These are phyloP conservation scores for Penicillium sp. DNA, from an alignment of 2,329 filamentous ascomycete species.

Conservation along the genomic window DNA sequence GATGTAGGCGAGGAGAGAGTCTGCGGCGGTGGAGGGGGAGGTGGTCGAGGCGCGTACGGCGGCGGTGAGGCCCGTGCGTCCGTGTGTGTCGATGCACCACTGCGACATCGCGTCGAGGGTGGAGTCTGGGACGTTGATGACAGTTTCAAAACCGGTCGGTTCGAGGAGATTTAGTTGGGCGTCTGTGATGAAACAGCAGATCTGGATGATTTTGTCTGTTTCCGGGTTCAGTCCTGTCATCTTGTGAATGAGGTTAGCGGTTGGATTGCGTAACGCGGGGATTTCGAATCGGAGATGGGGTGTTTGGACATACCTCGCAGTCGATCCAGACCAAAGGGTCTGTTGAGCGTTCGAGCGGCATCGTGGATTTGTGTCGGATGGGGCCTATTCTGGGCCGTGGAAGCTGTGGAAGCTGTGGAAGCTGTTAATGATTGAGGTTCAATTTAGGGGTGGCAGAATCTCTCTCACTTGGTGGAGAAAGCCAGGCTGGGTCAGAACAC, in stretches of 20 bases:
- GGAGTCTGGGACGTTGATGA: slow-evolving; percentile 70
- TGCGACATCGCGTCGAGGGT: slow-evolving; percentile 77
- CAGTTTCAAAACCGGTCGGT: slow-evolving; percentile 70
- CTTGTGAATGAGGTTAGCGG: slow-evolving; percentile 52
- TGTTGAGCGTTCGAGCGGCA: slow-evolving; percentile 51
- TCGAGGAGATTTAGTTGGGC: slow-evolving; percentile 74
- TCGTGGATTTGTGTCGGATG: slow-evolving; percentile 20
- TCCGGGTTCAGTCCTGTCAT: slow-evolving; percentile 87
- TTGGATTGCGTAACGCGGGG: background rate
- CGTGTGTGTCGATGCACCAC: slow-evolving; percentile 84
- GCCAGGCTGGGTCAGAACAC: slow-evolving; percentile 19
- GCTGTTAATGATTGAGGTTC: slow-evolving; percentile 9
- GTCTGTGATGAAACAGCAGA: slow-evolving; percentile 89
- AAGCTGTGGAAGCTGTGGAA: slow-evolving; percentile 12
- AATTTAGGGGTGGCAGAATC: slow-evolving; percentile 12
- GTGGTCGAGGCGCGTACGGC: slow-evolving; percentile 71
- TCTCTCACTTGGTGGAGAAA: slow-evolving; percentile 24
- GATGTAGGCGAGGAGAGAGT: slow-evolving; percentile 74
- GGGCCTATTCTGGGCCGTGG: background rate
- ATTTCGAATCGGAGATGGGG: background rate
- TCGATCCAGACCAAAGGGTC: slow-evolving; percentile 85
- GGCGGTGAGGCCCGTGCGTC: slow-evolving; percentile 73
- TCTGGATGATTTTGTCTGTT: slow-evolving; percentile 81
- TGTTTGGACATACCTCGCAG: slow-evolving; percentile 55
- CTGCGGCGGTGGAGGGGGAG: slow-evolving; percentile 69